phyloP scores from a whole-genome alignment of 2,329 filamentous ascomycete species.

The Colletotrichum sp. region DNA sequence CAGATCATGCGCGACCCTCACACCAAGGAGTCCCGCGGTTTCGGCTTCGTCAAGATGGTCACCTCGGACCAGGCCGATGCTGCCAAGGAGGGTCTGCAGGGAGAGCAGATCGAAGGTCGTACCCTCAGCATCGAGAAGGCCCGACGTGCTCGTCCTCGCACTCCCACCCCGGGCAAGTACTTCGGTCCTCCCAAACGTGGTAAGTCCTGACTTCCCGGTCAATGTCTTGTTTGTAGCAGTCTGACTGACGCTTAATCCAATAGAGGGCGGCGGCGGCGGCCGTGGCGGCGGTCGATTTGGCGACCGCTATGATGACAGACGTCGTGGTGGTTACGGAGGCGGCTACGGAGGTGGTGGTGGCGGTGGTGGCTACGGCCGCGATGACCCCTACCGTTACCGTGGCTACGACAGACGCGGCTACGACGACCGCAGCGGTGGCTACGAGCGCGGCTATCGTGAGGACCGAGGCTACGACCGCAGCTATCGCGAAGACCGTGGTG shows the following conservation, averaged over 20 bases:
- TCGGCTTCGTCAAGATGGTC: conserved; percentile 99
- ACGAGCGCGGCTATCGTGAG: conserved; percentile 57
- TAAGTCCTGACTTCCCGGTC: conserved; percentile 51
- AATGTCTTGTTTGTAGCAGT: not conserved
- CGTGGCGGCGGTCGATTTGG: conserved; percentile 51
- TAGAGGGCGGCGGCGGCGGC: conserved; percentile 49
- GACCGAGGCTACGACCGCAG: conserved; percentile 52
- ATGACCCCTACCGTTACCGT: conserved; percentile 64
- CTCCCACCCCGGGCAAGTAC: conserved; percentile 98
- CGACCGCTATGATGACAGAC: conserved; percentile 70
- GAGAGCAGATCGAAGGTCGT: conserved; percentile 92
- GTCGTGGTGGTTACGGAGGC: conserved; percentile 64
- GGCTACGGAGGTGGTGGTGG: conserved; percentile 40
- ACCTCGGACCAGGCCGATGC: conserved; percentile 94
- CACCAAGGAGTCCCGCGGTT: conserved; percentile 97
- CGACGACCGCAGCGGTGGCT: conserved; percentile 38
- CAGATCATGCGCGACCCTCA: conserved; percentile 99
- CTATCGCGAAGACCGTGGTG: conserved; percentile 52
- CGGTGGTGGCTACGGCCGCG: conserved; percentile 49
- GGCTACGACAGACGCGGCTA: conserved; percentile 49
- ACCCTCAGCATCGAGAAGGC: conserved; percentile 99
- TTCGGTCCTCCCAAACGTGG: conserved; percentile 98
- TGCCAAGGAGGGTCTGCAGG: conserved; percentile 94
- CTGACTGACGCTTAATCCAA: not conserved
- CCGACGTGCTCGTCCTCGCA: conserved; percentile 90